These are phyloP conservation scores for Cadophora sp. DNA, from an alignment of 2,329 filamentous ascomycete species.

Conservation along the genomic window DNA sequence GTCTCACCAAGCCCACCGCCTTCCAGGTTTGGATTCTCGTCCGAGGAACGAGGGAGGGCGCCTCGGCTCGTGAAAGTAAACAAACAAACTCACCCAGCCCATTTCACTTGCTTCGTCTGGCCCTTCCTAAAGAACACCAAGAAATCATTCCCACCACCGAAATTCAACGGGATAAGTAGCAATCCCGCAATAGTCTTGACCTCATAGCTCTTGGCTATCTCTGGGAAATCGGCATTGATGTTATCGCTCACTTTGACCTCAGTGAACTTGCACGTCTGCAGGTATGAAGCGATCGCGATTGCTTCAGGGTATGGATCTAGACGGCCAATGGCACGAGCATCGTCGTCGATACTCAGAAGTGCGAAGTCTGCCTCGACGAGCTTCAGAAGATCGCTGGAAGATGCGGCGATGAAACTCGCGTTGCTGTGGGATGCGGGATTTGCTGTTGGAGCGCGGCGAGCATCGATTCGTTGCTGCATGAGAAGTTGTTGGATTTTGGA, in stretches of 20 bases:
- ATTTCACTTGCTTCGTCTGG: constrained; percentile 31
- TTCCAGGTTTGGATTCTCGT: neutral
- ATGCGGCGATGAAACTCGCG: constrained; percentile 32
- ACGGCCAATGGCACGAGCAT: constrained; percentile 37
- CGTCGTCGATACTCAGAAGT: constrained; percentile 35
- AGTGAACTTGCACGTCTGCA: constrained; percentile 32
- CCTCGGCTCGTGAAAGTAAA: neutral
- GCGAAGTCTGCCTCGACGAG: constrained; percentile 39
- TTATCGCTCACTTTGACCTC: constrained; percentile 30
- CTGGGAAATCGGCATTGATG: constrained; percentile 36
- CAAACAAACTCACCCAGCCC: constrained; percentile 31
- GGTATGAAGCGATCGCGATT: constrained; percentile 33
- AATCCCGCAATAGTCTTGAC: constrained; percentile 35
- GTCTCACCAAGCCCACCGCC: too few relatives aligned
- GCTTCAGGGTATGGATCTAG: constrained; percentile 38
- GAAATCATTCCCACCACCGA: constrained; percentile 35
- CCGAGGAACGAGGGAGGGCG: too few relatives aligned
- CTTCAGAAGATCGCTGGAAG: constrained; percentile 35
- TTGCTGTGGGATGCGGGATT: constrained; percentile 29
- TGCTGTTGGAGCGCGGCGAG: constrained; percentile 27
- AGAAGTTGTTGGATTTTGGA: constrained; percentile 35
- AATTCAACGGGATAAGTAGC: constrained; percentile 36
- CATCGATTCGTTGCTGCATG: constrained; percentile 32
- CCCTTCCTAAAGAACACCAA: constrained; percentile 38
- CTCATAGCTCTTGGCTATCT: constrained; percentile 29